A percentile compares a stretch with the other conserved stretches of the same genome.
Evolutionary conservation across 1,284 basidiomycete species (phyloP).

Genomic region (Spongiforma sp.): DNA sequence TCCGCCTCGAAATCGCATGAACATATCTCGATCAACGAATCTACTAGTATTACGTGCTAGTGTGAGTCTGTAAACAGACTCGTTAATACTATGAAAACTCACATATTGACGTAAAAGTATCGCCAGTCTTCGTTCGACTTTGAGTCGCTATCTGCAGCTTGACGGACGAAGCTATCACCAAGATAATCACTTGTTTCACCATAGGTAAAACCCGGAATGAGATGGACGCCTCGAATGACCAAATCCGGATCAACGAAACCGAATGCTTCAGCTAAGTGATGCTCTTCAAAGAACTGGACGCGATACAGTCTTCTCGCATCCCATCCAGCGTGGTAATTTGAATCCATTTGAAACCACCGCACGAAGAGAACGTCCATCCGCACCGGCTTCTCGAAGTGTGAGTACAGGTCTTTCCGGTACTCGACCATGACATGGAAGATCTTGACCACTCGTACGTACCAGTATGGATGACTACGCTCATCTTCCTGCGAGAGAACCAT

Average conservation of each 20-base stretch:
- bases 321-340: not conserved
- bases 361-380: not conserved
- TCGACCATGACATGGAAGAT: conserved; percentile 30
- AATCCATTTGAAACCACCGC: not conserved
- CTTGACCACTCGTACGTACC: conserved; percentile 31
- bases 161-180: too few species aligned
- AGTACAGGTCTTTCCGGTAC: not conserved
- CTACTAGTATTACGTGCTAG: not conserved
- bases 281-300: not conserved
- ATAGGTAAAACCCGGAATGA: not conserved
- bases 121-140: not conserved
- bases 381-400: not conserved
- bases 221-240: not conserved
- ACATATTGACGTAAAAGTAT: not conserved
- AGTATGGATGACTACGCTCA: conserved; percentile 32
- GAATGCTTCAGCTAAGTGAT: not conserved
- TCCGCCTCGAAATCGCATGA: not conserved
- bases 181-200: too few species aligned
- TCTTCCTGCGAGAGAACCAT: conserved; percentile 21
- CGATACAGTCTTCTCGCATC: not conserved
- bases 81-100: not conserved
- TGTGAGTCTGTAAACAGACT: too few species aligned
- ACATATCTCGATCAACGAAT: not conserved
- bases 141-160: too few species aligned
- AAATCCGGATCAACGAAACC: not conserved